Evolutionary conservation across 495 filamentous ascomycete species (phyloP), one percentile per base, ranked within the genome.

Genomic region (Penicillium roqueforti): DNA sequence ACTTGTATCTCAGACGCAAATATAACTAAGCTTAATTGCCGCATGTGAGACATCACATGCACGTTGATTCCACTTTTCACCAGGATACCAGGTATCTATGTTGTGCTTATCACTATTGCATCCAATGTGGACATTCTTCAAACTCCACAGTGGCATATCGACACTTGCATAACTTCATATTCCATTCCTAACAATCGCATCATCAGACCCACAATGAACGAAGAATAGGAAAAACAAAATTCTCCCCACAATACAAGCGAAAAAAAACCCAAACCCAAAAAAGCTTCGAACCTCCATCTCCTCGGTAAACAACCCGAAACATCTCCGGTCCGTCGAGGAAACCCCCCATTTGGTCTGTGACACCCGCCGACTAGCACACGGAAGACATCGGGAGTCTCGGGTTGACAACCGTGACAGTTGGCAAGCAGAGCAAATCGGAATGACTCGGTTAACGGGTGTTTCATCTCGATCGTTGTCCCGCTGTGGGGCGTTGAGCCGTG

Each of bases 391-490:
- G 53, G 36, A 41, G 60, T 63, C 63, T 63, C 63, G 58, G 55
- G 51, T 66, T 49, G 10, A 58, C 44, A 37, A 44, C 23, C 16
- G 40, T 43, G 52, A 47, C 51, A 57, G 57, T 36, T 51, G 38
- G 13, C 25, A 32, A 22, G 10, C 11, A 52, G 50, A 61, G 47
- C 63, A 67, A 67, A 67, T 67, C 63, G 63, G 63, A 67, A 64
- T 43, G 48, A 8, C 58, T 67, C 63, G 63, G 63, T 51, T 64
- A 51, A 11, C 45, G 57, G 45, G 55, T 59, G 58, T 64, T 64
- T 64, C 56, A 61, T 61, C 52, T 53, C 52, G 58, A 59, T 65
- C 60, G 55, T 58, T 61, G 60, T 61, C 55, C 63, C 63, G 61
- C 56, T 64, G 63, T 67, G 63, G 63, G 63, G 53, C 45, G 5